These are phyloP conservation scores for Pyrenula massariospora DNA, from an alignment of 495 filamentous ascomycete species.

Conservation along the genomic window DNA sequence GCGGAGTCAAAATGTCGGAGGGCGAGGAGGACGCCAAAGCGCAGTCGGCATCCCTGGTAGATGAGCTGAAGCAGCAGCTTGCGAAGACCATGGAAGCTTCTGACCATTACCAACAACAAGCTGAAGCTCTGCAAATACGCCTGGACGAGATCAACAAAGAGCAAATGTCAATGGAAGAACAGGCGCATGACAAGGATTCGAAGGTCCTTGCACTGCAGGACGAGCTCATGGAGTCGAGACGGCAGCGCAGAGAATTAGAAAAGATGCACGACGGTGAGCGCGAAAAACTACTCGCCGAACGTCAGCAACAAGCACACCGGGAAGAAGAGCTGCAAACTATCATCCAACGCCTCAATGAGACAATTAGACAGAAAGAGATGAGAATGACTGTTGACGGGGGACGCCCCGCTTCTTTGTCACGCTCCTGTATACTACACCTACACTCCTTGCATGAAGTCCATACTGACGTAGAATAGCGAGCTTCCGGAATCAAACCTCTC, in stretches of 20 bases:
- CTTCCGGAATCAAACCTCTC: slow-evolving; percentile 37
- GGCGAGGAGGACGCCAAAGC: slow-evolving; percentile 49
- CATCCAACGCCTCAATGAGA: slow-evolving; percentile 84
- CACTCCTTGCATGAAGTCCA: slow-evolving; percentile 1
- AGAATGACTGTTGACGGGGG: slow-evolving; percentile 50
- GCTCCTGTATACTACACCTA: slow-evolving; percentile 48
- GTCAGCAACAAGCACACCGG: slow-evolving; percentile 69
- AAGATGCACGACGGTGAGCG: slow-evolving; percentile 82
- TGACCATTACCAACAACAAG: slow-evolving; percentile 73
- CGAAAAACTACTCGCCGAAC: slow-evolving; percentile 76
- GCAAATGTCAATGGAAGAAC: slow-evolving; percentile 76
- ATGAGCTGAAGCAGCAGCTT: slow-evolving; percentile 72
- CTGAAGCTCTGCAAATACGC: slow-evolving; percentile 71
- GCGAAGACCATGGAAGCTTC: slow-evolving; percentile 67
- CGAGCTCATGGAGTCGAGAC: slow-evolving; percentile 65
- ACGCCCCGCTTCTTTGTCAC: slow-evolving; percentile 43
- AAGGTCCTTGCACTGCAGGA: slow-evolving; percentile 65
- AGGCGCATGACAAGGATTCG: slow-evolving; percentile 69
- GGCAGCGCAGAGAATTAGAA: slow-evolving; percentile 80
- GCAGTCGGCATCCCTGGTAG: slow-evolving; percentile 66
- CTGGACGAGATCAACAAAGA: slow-evolving; percentile 78
- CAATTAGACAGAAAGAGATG: slow-evolving; percentile 57
- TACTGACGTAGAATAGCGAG: slow-evolving; percentile 22
- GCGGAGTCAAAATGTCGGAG: slow-evolving; percentile 42
- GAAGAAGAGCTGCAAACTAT: slow-evolving; percentile 83